Base-by-base conservation (phyloP, 2,329 filamentous ascomycete species). In the Aspergillus aculeatus region DNA sequence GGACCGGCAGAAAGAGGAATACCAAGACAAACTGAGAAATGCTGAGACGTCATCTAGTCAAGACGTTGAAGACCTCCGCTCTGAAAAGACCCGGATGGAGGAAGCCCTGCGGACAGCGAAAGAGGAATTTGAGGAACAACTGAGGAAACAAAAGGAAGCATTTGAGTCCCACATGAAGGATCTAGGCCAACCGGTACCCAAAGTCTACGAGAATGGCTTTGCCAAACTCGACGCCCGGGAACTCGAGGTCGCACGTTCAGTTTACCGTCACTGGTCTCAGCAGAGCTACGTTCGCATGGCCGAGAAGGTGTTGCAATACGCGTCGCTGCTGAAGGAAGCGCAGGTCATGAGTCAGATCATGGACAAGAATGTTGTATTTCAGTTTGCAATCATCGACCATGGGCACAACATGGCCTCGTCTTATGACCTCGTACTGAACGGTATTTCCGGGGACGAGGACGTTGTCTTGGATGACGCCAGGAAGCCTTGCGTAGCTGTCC, bases 301-400 rank as follows among this genome's bases (percentile, higher is more conserved):
- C 3, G 95, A 98, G 75, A 86, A 89, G 2, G 88, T 98, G 29
- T 81, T 99, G 50, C 92, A 96, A 71, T 89, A 96, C 73, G 94
- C 94, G 2, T 87, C 91, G 7, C 86, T 88, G 29, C 77, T 99
- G 60, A 99, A 99, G 74, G 95, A 99, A 76, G 95, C 95, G 1
- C 95, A 99, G 72, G 89, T 99, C 62, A 95, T 99, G 91, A 96
- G 93, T 78, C 94, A 96, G 68, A 91, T 96, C 69, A 90, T 99
- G 80, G 91, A 95, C 67, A 95, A 97, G 74, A 87, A 87, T 65
- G 90, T 97, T 9, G 89, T 94, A 21, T 98, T 99, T 73, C 95
- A 99, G 74, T 99, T 98, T 73, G 89, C 91, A 12, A 88, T 97
- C 58, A 87, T 98, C 32, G 94, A 97, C 69, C 81, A 89, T 63